Evolutionary conservation across 805 yeast species (phyloP).

Genomic region (Maudiozyma turicensis): DNA sequence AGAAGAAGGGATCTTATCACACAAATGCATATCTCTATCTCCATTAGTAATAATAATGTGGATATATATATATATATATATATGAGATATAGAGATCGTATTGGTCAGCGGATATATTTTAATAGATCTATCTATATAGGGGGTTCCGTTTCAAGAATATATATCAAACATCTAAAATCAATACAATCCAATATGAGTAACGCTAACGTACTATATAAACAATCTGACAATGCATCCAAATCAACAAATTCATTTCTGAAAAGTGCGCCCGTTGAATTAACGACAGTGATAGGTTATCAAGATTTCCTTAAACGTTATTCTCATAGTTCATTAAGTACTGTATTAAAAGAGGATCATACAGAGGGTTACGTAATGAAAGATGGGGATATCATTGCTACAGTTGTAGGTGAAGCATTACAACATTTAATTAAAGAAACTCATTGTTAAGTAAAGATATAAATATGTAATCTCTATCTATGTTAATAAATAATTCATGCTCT

Average conservation of each 20-base stretch:
- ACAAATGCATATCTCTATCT: background rate
- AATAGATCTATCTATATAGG: too few relatives aligned
- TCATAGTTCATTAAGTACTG: slow-evolving; percentile 1
- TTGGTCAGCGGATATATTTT: too few relatives aligned
- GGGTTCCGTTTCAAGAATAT: background rate
- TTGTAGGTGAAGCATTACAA: slow-evolving; percentile 31
- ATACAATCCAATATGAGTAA: background rate
- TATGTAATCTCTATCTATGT: background rate
- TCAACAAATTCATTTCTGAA: slow-evolving; percentile 26
- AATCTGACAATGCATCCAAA: slow-evolving; percentile 4
- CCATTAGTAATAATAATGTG: too few relatives aligned
- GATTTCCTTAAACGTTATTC: slow-evolving; percentile 28
- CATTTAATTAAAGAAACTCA: slow-evolving; percentile 10
- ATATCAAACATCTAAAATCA: background rate
- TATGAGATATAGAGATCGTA: too few relatives aligned
- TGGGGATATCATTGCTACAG: slow-evolving; percentile 31
- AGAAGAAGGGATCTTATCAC: background rate
- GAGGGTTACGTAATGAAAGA: slow-evolving; percentile 30
- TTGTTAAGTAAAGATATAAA: background rate
- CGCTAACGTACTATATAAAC: slow-evolving; percentile 1
- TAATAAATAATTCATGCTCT: background rate
- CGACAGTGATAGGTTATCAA: slow-evolving; percentile 32
- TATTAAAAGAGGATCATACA: slow-evolving; percentile 28
- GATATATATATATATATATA: too few relatives aligned
- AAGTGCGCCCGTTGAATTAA: slow-evolving; percentile 33